Evolutionary conservation across 768 basidiomycete species (phyloP).

Genomic region (Inosperma sp.): DNA sequence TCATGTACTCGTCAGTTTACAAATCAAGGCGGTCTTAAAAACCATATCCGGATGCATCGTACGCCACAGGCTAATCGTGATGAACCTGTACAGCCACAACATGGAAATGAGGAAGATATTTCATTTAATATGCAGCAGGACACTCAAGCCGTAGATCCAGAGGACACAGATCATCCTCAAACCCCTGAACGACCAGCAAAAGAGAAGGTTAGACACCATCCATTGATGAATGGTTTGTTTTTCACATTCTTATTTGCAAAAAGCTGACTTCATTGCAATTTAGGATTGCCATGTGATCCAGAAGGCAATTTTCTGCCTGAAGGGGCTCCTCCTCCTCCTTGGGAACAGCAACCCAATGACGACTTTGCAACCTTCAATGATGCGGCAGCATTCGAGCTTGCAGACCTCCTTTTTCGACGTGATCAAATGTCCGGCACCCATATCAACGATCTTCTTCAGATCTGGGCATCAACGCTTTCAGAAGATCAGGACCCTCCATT

Average conservation of each 20-base stretch:
- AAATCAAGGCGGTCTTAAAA: not conserved
- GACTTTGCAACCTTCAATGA: constrained; percentile 17
- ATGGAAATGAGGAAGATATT: not conserved
- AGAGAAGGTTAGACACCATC: too few relatives aligned
- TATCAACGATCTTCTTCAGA: constrained; percentile 24
- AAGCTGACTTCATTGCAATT: not conserved
- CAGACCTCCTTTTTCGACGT: constrained; percentile 18
- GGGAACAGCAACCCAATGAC: not conserved
- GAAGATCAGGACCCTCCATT: constrained; percentile 28
- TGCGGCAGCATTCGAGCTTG: constrained; percentile 13
- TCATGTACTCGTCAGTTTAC: not conserved
- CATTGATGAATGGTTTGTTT: constrained; percentile 1
- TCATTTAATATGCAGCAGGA: not conserved
- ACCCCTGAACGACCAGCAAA: too few relatives aligned
- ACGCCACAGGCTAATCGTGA: not conserved
- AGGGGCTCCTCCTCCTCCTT: not conserved
- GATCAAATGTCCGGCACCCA: constrained; percentile 18
- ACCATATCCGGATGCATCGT: constrained; percentile 1
- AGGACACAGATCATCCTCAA: too few relatives aligned
- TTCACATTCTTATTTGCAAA: not conserved
- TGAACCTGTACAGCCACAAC: not conserved
- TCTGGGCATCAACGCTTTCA: constrained; percentile 19
- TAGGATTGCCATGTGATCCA: constrained; percentile 8
- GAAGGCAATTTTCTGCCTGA: constrained; percentile 5
- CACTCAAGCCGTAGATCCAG: too few relatives aligned